Evolutionary conservation across 2,329 filamentous ascomycete species (phyloP).

Genomic region (Trichoderma endophyticum): DNA sequence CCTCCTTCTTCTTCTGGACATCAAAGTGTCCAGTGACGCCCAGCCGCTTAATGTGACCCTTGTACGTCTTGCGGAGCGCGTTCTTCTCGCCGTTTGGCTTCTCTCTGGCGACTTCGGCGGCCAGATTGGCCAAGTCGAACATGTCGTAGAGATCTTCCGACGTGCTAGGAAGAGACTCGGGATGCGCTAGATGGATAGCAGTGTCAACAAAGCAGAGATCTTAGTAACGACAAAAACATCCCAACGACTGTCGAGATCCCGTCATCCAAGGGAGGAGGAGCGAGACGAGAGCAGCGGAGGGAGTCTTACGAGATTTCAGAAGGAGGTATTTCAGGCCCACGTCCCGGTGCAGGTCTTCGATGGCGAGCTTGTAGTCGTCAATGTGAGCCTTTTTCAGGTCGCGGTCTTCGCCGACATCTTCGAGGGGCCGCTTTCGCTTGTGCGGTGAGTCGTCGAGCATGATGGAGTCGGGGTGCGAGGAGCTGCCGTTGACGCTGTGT

Average conservation of each 20-base stretch:
- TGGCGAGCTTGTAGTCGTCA: slow-evolving; percentile 59
- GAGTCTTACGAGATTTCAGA: slow-evolving; percentile 64
- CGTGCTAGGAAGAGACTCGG: slow-evolving; percentile 45
- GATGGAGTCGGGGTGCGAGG: slow-evolving; percentile 42
- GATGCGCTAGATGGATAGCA: slow-evolving; percentile 45
- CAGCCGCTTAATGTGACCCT: slow-evolving; percentile 63
- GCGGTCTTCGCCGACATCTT: slow-evolving; percentile 54
- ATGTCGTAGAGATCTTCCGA: slow-evolving; percentile 58
- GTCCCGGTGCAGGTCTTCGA: slow-evolving; percentile 63
- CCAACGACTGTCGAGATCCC: slow-evolving; percentile 28
- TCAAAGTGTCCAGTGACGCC: slow-evolving; percentile 62
- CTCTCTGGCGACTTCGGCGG: slow-evolving; percentile 59
- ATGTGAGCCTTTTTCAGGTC: slow-evolving; percentile 61
- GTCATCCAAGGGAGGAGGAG: slow-evolving; percentile 25
- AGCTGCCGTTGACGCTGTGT: slow-evolving; percentile 59
- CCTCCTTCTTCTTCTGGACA: slow-evolving; percentile 51
- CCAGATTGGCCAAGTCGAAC: slow-evolving; percentile 55
- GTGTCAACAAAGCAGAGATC: slow-evolving; percentile 44
- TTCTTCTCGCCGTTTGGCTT: slow-evolving; percentile 67
- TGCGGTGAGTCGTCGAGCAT: slow-evolving; percentile 53
- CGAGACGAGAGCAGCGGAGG: slow-evolving; percentile 40
- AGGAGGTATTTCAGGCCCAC: slow-evolving; percentile 66
- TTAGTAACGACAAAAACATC: slow-evolving; percentile 23
- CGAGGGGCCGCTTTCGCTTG: slow-evolving; percentile 60
- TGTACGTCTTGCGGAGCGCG: slow-evolving; percentile 64